Evolutionary conservation across 176 grass and related monocot genomes (phyloP).

Genomic region (Musa schizocarpa): DNA sequence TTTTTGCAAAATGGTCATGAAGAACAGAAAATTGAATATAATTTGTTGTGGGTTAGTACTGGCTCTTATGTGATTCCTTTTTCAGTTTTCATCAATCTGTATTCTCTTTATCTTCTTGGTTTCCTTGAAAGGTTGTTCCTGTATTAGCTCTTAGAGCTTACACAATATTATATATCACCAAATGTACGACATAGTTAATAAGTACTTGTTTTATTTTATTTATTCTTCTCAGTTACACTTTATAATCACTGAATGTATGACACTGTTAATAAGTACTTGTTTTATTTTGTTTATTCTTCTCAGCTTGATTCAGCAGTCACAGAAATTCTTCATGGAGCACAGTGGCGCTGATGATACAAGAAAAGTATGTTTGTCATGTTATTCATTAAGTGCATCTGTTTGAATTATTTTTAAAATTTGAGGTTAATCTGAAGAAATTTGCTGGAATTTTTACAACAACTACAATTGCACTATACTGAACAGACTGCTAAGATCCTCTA

Average conservation of each 20-base stretch:
- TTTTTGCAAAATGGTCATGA: background rate
- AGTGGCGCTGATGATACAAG: slow-evolving; percentile 40
- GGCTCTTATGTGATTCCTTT: background rate
- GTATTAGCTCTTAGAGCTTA: background rate
- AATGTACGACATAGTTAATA: background rate
- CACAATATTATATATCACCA: background rate
- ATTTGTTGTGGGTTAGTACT: background rate
- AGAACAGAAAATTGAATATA: background rate
- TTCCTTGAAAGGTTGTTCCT: background rate
- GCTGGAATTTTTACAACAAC: background rate
- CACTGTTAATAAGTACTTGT: background rate
- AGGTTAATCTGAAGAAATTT: slow-evolving; percentile 1
- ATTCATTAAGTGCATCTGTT: background rate
- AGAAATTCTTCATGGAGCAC: slow-evolving; percentile 62
- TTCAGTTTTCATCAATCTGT: background rate
- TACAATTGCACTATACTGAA: background rate
- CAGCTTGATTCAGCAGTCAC: slow-evolving; percentile 84
- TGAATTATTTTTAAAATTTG: slow-evolving; percentile 11
- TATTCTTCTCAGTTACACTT: slow-evolving; percentile 22
- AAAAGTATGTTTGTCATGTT: slow-evolving; percentile 41
- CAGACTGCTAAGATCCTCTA: background rate
- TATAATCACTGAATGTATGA: background rate
- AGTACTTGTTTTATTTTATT: background rate
- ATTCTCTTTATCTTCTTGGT: background rate
- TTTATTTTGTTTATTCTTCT: background rate